phyloP scores from a whole-genome alignment of 2,329 filamentous ascomycete genomes.

The Pseudopithomyces chartarum region DNA sequence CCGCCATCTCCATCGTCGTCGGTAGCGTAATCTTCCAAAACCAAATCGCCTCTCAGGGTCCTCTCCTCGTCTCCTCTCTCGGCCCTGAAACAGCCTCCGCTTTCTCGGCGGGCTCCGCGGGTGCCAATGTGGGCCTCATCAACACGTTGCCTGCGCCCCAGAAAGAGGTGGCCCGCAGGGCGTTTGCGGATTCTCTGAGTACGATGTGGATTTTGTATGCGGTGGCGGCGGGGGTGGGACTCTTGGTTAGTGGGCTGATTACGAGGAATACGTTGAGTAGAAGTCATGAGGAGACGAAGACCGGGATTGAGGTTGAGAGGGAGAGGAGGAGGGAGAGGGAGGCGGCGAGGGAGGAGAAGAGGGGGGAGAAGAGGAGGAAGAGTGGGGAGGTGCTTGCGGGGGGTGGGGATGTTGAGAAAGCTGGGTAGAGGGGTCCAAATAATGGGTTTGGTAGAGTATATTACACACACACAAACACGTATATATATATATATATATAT shows the following conservation, averaged over 20 bases:
- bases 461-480: too few relatives aligned
- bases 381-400: constrained; percentile 27
- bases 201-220: constrained; percentile 58
- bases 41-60: constrained; percentile 64
- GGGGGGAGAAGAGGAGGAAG: constrained; percentile 30
- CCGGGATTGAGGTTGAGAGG: constrained; percentile 51
- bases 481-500: too few relatives aligned
- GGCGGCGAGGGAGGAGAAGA: constrained; percentile 36
- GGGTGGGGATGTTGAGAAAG: too few relatives aligned
- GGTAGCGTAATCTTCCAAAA: constrained; percentile 84
- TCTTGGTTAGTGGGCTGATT: constrained; percentile 49
- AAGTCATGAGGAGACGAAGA: constrained; percentile 56
- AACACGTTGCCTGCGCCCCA: constrained; percentile 55
- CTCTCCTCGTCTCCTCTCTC: constrained; percentile 55
- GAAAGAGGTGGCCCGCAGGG: constrained; percentile 47
- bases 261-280: constrained; percentile 48
- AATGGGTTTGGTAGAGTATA: too few relatives aligned
- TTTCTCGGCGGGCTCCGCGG: constrained; percentile 64
- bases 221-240: constrained; percentile 45
- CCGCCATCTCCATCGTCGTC: constrained; percentile 70
- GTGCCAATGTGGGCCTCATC: constrained; percentile 65
- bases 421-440: too few relatives aligned
- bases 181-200: constrained; percentile 51
- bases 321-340: constrained; percentile 44
- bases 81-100: constrained; percentile 55